Evolutionary conservation across 2,329 filamentous ascomycete genomes (phyloP), one percentile per base, ranked within the genome.

Genomic region (Xylaria sp.): DNA sequence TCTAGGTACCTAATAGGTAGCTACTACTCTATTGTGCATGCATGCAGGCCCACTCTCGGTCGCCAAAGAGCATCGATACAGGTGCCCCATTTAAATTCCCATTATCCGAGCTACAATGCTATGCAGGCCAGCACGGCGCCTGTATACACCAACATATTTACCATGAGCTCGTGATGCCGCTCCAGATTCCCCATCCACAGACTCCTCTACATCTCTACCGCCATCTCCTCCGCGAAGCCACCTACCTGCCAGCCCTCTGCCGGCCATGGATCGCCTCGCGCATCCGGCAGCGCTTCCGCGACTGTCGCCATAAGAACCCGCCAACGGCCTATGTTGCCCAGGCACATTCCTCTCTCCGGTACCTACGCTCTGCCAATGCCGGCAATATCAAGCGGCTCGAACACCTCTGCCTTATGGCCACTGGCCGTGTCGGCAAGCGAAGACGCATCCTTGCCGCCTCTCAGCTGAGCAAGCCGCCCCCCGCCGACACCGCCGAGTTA

Each of bases 181-280:
- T 79, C 28, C 80, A 78, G 60, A 78, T 83, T 25, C 77, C 78
- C 20, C 74, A 77, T 48, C 79, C 81, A 12, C 70, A 64, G 10
- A 75, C 73, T 0, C 70, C 81, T 3, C 73, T 84, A 15, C 84
- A 86, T 73, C 78, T 89, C 56, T 91, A 89, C 77, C 85, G 89
- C 65, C 84, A 87, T 67, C 80, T 91, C 25, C 85, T 91, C 44
- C 87, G 89, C 68, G 88, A 90, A 80, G 81, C 84, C 48, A 85
- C 86, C 34, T 91, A 91, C 75, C 84, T 91, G 2, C 88, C 88
- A 1, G 82, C 82, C 2, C 78, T 84, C 48, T 86, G 86, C 67
- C 84, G 83, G 48, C 77, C 80, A 2, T 84, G 81, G 63, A 79
- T 87, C 63, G 76, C 80, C 55, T 73, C 79, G 7, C 80, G 80